Conservation (phyloP, 441 rosid genomes). For the Brassica hybrid region DNA sequence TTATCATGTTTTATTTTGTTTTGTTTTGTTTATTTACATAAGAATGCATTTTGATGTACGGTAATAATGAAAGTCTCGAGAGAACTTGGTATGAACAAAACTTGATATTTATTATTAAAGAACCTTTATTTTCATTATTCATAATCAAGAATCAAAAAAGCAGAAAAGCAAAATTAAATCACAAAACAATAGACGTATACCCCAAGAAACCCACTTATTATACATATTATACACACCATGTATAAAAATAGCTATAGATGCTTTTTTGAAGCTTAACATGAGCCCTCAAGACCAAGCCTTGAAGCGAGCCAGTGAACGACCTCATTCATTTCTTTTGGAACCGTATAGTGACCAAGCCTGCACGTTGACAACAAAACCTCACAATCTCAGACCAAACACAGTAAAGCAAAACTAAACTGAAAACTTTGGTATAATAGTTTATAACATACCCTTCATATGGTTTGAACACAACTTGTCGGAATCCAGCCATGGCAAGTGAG, state of each 20-base stretch:
- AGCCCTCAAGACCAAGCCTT: conserved; percentile 61
- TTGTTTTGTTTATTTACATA: conserved; percentile 4
- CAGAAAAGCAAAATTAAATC: conserved; percentile 18
- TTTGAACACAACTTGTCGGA: conserved; percentile 38
- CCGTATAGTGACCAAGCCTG: conserved; percentile 71
- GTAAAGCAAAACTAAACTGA: not conserved
- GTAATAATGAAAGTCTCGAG: conserved; percentile 26
- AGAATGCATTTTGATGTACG: conserved; percentile 4
- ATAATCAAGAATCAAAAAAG: conserved; percentile 31
- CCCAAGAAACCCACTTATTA: conserved; percentile 30
- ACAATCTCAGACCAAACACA: conserved; percentile 7
- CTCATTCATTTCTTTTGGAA: conserved; percentile 68
- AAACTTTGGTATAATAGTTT: not conserved
- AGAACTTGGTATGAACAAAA: conserved; percentile 21
- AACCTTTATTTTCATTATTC: conserved; percentile 27
- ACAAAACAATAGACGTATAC: conserved; percentile 29
- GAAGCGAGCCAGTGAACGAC: conserved; percentile 61
- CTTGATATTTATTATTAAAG: not conserved
- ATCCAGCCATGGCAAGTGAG: conserved; percentile 53
- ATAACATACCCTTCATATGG: conserved; percentile 29
- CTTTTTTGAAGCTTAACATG: conserved; percentile 10
- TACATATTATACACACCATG: conserved; percentile 22
- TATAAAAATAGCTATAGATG: conserved; percentile 12
- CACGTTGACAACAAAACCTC: conserved; percentile 17
- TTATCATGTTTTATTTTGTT: conserved; percentile 12